Evolutionary conservation across 768 basidiomycete genomes (phyloP), one percentile per base, ranked within the genome.

Genomic region (Lentinula sp.): DNA sequence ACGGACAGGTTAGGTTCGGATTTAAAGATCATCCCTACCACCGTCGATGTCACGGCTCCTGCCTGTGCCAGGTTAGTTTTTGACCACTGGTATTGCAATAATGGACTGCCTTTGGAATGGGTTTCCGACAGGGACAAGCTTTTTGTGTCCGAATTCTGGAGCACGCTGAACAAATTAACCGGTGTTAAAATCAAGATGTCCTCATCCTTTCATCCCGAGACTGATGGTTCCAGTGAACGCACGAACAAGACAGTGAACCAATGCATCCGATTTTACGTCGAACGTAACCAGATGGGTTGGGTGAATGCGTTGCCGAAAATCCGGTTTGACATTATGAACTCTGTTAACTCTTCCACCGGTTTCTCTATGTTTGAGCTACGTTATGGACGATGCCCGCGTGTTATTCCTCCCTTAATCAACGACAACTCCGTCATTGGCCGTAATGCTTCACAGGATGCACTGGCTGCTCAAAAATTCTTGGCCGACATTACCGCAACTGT

Each of bases 201-300:
- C 0, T 69, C 72, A 0, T 61, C 73, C 0, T 77, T 66, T 37
- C 76, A 77, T 23, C 76, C 74, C 0, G 64, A 78, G 46, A 76
- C 70, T 0, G 73, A 77, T 59, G 74, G 76, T 0, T 23, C 65
- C 0, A 72, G 67, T 28, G 70, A 77, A 65, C 59, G 64, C 0
- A 66, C 67, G 0, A 73, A 76, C 62, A 67, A 67, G 39, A 70
- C 68, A 1, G 39, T 73, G 2, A 66, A 67, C 56, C 69, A 76
- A 59, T 20, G 48, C 1, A 20, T 74, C 0, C 64, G 66, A n/a
- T 70, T 63, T 39, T 64, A 68, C 46, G 69, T 75, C 0, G 61
- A 65, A 1, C 59, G 66, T 1, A 70, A 74, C 32, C 73, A 76
- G 58, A 41, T 42, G 0, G 73, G 68, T 3, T 56, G 55, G 55